phyloP scores from a whole-genome alignment of 2,329 filamentous ascomycete species.

The Diaporthe capsici region DNA sequence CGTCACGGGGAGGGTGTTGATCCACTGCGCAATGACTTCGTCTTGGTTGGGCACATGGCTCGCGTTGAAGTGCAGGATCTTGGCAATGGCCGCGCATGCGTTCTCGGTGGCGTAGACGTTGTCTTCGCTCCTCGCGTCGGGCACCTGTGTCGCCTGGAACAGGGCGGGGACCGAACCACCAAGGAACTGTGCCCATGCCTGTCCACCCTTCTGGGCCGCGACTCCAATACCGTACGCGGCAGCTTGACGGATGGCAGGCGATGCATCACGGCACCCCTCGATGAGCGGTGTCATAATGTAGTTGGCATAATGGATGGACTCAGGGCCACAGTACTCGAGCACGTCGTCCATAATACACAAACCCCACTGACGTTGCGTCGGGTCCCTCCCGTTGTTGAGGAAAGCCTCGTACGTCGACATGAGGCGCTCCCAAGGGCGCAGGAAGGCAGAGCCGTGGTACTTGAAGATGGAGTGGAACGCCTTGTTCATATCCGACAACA shows the following conservation, averaged over 20 bases:
- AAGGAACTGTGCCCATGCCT: conserved; percentile 89
- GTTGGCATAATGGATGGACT: conserved; percentile 88
- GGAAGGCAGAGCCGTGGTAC: conserved; percentile 88
- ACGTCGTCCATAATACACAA: conserved; percentile 99
- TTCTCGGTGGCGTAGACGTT: conserved; percentile 98
- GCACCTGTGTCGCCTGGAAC: conserved; percentile 86
- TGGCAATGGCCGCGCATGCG: conserved; percentile 94
- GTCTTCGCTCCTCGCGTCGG: conserved; percentile 88
- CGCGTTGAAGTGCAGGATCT: conserved; percentile 93
- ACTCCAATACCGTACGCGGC: conserved; percentile 97
- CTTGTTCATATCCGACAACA: conserved; percentile 99
- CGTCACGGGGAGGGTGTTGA: conserved; percentile 89
- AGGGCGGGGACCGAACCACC: conserved; percentile 83
- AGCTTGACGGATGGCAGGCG: conserved; percentile 93
- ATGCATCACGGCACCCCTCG: conserved; percentile 86
- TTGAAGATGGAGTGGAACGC: conserved; percentile 99
- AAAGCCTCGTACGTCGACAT: conserved; percentile 89
- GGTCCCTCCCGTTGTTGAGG: conserved; percentile 81
- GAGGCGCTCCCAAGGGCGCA: conserved; percentile 89
- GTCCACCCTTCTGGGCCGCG: conserved; percentile 91
- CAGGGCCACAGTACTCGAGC: conserved; percentile 92
- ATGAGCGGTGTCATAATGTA: conserved; percentile 91
- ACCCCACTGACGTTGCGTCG: conserved; percentile 98
- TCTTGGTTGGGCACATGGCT: conserved; percentile 82
- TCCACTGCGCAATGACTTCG: conserved; percentile 85